Conservation (phyloP, 2,329 filamentous ascomycete genomes). For the Celoporthe dispersa region DNA sequence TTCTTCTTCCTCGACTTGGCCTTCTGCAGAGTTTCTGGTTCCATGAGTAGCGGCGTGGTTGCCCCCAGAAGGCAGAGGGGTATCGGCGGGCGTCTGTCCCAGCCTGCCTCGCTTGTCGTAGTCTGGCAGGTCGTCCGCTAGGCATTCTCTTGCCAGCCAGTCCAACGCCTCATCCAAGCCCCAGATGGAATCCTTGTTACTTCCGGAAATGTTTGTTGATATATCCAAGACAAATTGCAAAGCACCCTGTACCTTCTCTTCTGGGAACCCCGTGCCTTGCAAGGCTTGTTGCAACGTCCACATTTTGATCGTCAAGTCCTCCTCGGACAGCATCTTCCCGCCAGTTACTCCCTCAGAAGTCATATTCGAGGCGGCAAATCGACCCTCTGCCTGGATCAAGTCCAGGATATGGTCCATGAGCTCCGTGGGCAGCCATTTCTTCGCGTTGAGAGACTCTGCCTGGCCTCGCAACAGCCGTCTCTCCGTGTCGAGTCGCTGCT, state of each 20-base stretch:
- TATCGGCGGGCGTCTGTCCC: slow-evolving; percentile 49
- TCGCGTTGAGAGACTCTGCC: slow-evolving; percentile 71
- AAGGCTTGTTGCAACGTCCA: slow-evolving; percentile 85
- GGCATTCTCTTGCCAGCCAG: slow-evolving; percentile 83
- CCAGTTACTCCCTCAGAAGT: slow-evolving; percentile 48
- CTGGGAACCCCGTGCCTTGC: slow-evolving; percentile 68
- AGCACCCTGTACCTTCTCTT: slow-evolving; percentile 64
- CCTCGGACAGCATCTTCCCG: slow-evolving; percentile 68
- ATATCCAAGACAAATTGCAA: slow-evolving; percentile 70
- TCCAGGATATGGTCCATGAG: slow-evolving; percentile 78
- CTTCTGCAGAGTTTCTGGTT: slow-evolving; percentile 39
- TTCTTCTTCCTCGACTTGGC: slow-evolving; percentile 42
- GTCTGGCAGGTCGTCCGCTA: slow-evolving; percentile 69
- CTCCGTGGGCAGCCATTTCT: slow-evolving; percentile 81
- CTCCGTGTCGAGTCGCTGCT: slow-evolving; percentile 80
- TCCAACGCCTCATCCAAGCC: slow-evolving; percentile 87
- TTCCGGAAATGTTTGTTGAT: slow-evolving; percentile 61
- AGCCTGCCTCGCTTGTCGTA: slow-evolving; percentile 61
- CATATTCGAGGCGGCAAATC: slow-evolving; percentile 58
- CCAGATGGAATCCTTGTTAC: slow-evolving; percentile 73
- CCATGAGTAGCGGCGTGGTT: slow-evolving; percentile 51
- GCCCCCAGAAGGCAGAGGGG: slow-evolving; percentile 54
- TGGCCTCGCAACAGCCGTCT: slow-evolving; percentile 79
- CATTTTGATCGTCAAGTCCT: slow-evolving; percentile 77
- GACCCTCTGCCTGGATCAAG: slow-evolving; percentile 69